Evolutionary conservation across 495 filamentous ascomycete species (phyloP).

Genomic region (Oleoguttula mirabilis): DNA sequence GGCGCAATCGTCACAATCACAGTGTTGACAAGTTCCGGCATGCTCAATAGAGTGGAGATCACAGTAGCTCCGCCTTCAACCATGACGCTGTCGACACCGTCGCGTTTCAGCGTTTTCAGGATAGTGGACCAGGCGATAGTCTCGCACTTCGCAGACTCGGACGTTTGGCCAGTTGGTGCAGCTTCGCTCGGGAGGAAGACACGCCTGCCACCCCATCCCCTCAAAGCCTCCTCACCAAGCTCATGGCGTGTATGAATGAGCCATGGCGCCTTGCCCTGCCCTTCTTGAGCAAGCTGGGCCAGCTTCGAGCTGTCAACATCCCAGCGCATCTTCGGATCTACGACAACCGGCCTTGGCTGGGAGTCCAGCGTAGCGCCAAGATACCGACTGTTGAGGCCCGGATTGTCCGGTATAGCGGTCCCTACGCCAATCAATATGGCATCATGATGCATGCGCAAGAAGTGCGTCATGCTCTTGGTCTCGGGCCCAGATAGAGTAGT

Average conservation of each 20-base stretch:
- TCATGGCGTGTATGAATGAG: slow-evolving; percentile 34
- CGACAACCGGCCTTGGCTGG: slow-evolving; percentile 67
- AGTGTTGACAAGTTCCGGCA: slow-evolving; percentile 49
- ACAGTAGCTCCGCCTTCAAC: slow-evolving; percentile 73
- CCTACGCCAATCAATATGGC: slow-evolving; percentile 76
- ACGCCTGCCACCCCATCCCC: background rate
- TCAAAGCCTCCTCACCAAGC: background rate
- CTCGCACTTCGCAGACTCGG: slow-evolving; percentile 32
- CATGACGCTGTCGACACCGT: slow-evolving; percentile 67
- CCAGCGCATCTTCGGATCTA: slow-evolving; percentile 68
- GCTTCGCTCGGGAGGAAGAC: slow-evolving; percentile 24
- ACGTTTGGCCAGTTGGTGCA: slow-evolving; percentile 38
- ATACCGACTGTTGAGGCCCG: slow-evolving; percentile 66
- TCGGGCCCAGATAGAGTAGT: slow-evolving; percentile 68
- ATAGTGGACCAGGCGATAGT: slow-evolving; percentile 47
- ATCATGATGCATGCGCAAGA: slow-evolving; percentile 66
- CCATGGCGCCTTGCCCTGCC: slow-evolving; percentile 60
- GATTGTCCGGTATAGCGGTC: slow-evolving; percentile 76
- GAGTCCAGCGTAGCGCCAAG: slow-evolving; percentile 43
- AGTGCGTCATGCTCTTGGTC: slow-evolving; percentile 86
- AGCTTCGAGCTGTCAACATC: slow-evolving; percentile 48
- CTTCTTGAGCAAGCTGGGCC: slow-evolving; percentile 48
- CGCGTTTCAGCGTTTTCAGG: slow-evolving; percentile 30
- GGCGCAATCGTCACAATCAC: slow-evolving; percentile 79
- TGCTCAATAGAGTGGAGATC: slow-evolving; percentile 58